These are phyloP conservation scores for Yamadazyma epiphylla DNA, from an alignment of 1,139 yeast species.

Conservation along the genomic window DNA sequence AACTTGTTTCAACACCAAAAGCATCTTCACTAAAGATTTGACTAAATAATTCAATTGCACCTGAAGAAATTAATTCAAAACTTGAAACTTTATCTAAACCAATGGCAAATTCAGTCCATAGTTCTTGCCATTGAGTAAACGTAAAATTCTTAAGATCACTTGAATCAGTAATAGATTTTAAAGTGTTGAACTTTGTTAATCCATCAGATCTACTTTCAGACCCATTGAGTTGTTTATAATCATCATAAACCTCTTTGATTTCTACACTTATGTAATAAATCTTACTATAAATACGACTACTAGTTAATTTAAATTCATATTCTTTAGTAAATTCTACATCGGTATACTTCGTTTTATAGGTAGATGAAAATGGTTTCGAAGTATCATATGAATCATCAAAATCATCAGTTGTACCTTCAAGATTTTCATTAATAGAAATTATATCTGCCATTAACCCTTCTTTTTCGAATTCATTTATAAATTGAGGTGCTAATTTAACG, in stretches of 20 bases:
- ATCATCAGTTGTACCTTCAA: constrained; percentile 8
- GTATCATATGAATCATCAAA: constrained; percentile 7
- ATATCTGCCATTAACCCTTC: constrained; percentile 71
- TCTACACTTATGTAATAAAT: constrained; percentile 17
- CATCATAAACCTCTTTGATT: constrained; percentile 17
- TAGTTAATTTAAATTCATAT: constrained; percentile 20
- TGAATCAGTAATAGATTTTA: neutral
- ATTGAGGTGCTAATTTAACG: constrained; percentile 8
- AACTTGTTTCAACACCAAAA: constrained; percentile 17
- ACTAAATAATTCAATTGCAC: constrained; percentile 51
- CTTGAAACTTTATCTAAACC: constrained; percentile 50
- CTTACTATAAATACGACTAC: constrained; percentile 16
- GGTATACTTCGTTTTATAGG: constrained; percentile 22
- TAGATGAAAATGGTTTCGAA: constrained; percentile 10
- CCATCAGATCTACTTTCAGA: constrained; percentile 1
- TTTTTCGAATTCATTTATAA: constrained; percentile 53
- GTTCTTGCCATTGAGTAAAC: constrained; percentile 44
- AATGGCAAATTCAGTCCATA: constrained; percentile 46
- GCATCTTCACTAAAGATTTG: constrained; percentile 31
- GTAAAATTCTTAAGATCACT: constrained; percentile 22
- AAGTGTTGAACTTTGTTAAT: too few species aligned
- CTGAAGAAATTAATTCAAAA: constrained; percentile 72
- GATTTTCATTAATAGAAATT: constrained; percentile 15
- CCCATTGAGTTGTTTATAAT: constrained; percentile 13
- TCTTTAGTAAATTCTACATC: constrained; percentile 35